phyloP scores from a whole-genome alignment of 352 stramenopile species.

The Elongisporangium undulatum region DNA sequence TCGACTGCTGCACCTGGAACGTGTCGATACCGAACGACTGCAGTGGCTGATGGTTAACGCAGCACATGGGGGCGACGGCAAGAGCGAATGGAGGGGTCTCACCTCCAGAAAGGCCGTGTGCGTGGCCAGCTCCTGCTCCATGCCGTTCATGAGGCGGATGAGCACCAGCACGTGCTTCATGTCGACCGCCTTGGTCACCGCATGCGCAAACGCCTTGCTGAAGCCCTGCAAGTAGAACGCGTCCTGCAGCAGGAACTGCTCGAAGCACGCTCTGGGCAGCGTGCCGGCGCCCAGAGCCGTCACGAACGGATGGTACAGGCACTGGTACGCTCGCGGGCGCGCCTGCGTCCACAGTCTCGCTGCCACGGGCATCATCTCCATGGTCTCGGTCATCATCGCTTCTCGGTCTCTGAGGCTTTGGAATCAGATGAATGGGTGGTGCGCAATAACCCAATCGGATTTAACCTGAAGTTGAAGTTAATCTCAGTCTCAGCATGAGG shows the following conservation, averaged over 20 bases:
- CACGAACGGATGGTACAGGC: conserved; percentile 56
- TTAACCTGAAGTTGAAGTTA: neutral
- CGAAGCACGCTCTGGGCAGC: conserved; percentile 26
- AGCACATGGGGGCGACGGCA: neutral
- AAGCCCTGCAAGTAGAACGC: conserved; percentile 52
- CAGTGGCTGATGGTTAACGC: too few species aligned
- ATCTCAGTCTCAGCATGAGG: too few species aligned
- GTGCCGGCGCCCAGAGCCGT: conserved; percentile 24
- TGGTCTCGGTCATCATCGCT: neutral
- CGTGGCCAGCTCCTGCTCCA: conserved; percentile 40
- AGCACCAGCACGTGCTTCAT: conserved; percentile 28
- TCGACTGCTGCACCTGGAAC: conserved; percentile 21
- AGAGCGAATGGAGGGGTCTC: neutral
- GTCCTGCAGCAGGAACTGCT: conserved; percentile 51
- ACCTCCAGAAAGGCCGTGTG: conserved; percentile 45
- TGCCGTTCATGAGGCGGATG: conserved; percentile 34
- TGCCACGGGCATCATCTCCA: neutral
- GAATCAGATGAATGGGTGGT: neutral
- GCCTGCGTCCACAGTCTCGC: conserved; percentile 28
- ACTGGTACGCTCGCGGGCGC: conserved; percentile 20
- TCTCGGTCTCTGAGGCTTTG: neutral
- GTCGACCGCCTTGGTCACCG: conserved; percentile 33
- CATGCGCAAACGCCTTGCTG: conserved; percentile 40
- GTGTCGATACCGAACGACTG: conserved; percentile 39
- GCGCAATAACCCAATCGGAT: neutral